Evolutionary conservation across 345 rosid species (phyloP).

Genomic region (Rhizophora apiculata): DNA sequence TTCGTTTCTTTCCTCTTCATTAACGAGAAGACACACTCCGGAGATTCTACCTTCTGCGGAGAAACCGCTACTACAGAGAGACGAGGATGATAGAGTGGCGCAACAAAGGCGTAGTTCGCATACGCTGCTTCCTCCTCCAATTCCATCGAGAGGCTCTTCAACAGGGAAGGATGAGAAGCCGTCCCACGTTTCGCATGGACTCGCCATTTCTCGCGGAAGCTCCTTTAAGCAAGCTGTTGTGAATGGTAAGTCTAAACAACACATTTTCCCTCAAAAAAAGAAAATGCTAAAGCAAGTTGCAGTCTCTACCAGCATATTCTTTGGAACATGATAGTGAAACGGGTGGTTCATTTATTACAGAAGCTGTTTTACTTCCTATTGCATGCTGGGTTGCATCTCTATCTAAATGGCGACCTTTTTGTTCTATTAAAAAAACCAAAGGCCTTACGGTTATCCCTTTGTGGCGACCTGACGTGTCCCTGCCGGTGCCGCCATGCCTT

Average conservation of each 20-base stretch:
- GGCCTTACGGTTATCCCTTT: not conserved
- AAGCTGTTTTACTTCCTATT: not conserved
- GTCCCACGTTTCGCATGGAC: constrained; percentile 48
- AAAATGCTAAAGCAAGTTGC: too few species aligned
- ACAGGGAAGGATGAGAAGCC: constrained; percentile 35
- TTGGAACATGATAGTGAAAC: too few species aligned
- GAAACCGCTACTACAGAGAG: constrained; percentile 50
- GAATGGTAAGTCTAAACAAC: constrained; percentile 48
- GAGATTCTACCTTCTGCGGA: constrained; percentile 45
- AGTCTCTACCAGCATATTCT: too few species aligned
- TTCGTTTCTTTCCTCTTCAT: constrained; percentile 56
- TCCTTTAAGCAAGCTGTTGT: constrained; percentile 74
- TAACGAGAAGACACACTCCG: constrained; percentile 64
- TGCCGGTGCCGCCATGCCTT: constrained; percentile 11
- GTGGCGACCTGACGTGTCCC: not conserved
- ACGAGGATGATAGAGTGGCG: constrained; percentile 33
- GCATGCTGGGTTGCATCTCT: not conserved
- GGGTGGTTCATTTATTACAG: not conserved
- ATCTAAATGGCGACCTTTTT: not conserved
- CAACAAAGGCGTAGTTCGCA: constrained; percentile 45
- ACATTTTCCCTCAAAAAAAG: too few species aligned
- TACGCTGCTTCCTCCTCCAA: constrained; percentile 37
- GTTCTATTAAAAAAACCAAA: not conserved
- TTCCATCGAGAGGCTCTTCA: constrained; percentile 42
- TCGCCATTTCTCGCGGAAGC: constrained; percentile 54